Evolutionary conservation across 2,329 filamentous ascomycete genomes (phyloP).

Genomic region (Allantophomopsis cytisporea): DNA sequence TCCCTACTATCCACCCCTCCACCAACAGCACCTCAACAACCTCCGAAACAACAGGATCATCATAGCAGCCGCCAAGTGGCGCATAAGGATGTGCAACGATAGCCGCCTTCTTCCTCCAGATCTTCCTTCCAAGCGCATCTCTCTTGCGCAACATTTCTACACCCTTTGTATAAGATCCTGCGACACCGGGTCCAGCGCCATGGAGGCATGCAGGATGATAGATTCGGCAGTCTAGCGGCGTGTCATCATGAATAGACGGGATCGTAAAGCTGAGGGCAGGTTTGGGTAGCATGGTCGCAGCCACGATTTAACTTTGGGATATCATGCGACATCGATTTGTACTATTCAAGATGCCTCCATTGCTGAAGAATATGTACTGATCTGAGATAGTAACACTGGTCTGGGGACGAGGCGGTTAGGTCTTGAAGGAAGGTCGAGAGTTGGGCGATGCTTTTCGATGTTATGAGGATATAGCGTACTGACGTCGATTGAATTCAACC

Average conservation of each 20-base stretch:
- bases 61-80: conserved; percentile 70
- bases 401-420: no score
- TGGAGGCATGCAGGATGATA: conserved; percentile 50
- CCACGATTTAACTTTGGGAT: neutral
- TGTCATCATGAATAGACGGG: conserved; percentile 72
- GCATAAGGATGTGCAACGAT: conserved; percentile 87
- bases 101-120: conserved; percentile 32
- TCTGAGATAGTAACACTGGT: no score
- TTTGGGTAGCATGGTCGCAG: conserved; percentile 34
- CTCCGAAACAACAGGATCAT: conserved; percentile 66
- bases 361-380: no score
- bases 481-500: no score
- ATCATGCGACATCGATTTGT: no score
- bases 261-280: conserved; percentile 58
- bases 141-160: conserved; percentile 20
- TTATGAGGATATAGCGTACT: no score
- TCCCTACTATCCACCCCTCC: conserved; percentile 62
- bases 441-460: no score
- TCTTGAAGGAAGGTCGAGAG: no score
- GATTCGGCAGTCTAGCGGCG: conserved; percentile 65
- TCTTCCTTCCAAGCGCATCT: conserved; percentile 34
- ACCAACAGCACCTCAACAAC: conserved; percentile 45
- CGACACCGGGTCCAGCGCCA: conserved; percentile 5
- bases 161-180: conserved; percentile 3
- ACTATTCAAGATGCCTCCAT: no score